A percentile compares a stretch with the other conserved stretches of the same genome.
These are phyloP conservation scores for Nannizzia gypsea DNA, from an alignment of 2,329 filamentous ascomycete genomes.

Conservation along the genomic window DNA sequence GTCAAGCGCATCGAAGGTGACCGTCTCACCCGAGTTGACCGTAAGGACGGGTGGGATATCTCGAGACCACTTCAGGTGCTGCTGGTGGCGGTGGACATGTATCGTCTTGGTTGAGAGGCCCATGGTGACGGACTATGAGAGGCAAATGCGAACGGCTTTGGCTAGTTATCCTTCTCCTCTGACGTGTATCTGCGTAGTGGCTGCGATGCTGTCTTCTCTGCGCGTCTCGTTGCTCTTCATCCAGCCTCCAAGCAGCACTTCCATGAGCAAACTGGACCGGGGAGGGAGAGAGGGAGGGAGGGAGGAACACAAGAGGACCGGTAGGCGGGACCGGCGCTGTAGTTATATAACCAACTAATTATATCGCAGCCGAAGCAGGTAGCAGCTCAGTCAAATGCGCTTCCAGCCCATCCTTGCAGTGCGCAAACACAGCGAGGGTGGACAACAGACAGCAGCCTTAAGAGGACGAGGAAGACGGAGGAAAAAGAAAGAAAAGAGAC, in stretches of 20 bases:
- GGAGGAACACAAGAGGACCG: neutral
- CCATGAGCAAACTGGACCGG: neutral
- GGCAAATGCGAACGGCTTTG: neutral
- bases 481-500: neutral
- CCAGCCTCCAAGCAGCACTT: neutral
- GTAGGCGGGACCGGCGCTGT: neutral
- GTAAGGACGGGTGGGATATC: conserved; percentile 36
- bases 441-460: too few species aligned
- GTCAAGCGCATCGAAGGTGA: conserved; percentile 41
- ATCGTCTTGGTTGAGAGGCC: conserved; percentile 22
- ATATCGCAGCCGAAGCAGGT: neutral
- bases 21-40: conserved; percentile 37
- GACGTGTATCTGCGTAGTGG: neutral
- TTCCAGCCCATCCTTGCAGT: neutral
- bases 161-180: neutral
- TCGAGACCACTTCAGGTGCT: conserved; percentile 41
- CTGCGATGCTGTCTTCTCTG: neutral
- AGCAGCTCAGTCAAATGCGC: neutral
- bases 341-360: too few species aligned
- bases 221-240: neutral
- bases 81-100: conserved; percentile 25
- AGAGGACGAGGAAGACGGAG: neutral
- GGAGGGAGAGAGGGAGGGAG: too few species aligned
- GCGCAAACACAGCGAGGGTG: neutral
- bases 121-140: conserved; percentile 8